phyloP scores from a whole-genome alignment of 2,329 filamentous ascomycete genomes.

The Phialocephala subalpina region DNA sequence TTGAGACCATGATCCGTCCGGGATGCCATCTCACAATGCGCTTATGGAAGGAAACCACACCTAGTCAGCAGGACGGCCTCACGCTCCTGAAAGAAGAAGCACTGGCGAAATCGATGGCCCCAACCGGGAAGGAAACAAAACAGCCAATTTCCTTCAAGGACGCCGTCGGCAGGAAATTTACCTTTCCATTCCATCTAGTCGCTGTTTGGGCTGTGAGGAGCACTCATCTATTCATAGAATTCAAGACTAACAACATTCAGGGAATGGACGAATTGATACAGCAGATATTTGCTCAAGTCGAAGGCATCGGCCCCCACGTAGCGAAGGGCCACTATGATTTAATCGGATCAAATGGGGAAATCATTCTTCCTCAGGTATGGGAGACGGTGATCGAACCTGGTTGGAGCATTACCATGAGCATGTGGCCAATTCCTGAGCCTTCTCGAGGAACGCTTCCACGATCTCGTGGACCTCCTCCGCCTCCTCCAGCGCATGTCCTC shows the following conservation, averaged over 20 bases:
- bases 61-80: too few relatives aligned
- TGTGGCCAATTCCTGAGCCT: conserved; percentile 56
- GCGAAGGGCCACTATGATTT: conserved; percentile 82
- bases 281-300: conserved; percentile 84
- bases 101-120: too few relatives aligned
- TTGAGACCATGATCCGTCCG: too few relatives aligned
- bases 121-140: too few relatives aligned
- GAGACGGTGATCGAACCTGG: conserved; percentile 83
- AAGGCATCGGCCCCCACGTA: conserved; percentile 78
- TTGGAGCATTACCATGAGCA: conserved; percentile 73
- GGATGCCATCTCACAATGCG: too few relatives aligned
- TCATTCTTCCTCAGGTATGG: conserved; percentile 84
- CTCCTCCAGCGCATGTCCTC: too few relatives aligned
- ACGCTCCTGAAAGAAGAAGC: too few relatives aligned
- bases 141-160: conserved; percentile 88
- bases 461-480: too few relatives aligned
- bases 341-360: conserved; percentile 80
- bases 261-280: conserved; percentile 88
- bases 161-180: conserved; percentile 89
- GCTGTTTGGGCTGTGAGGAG: conserved; percentile 79
- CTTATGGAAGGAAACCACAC: too few relatives aligned
- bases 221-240: conserved; percentile 3
- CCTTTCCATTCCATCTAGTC: conserved; percentile 87
- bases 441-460: too few relatives aligned
- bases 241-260: conserved; percentile 51